Base-by-base conservation (phyloP, 1,284 basidiomycete genomes). In the Coriolopsis trogii region DNA sequence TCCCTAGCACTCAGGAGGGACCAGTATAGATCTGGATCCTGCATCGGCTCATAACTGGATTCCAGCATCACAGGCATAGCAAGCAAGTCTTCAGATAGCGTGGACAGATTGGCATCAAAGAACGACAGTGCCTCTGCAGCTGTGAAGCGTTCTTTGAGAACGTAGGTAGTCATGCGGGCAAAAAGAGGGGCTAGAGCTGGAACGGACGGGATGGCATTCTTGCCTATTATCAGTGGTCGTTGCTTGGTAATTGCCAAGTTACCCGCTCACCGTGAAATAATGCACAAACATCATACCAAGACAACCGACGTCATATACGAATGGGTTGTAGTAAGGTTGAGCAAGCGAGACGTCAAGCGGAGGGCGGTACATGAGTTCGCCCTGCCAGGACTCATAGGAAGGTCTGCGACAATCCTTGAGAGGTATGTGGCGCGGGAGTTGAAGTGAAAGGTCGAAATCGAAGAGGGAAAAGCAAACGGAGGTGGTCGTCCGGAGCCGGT, bases 81-180 rank as follows among this genome's bases (percentile, higher is more conserved):
- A n/a, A n/a, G n/a, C n/a, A n/a, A n/a, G n/a, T n/a, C n/a, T 15
- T 26, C 12, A 4, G 44, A 36, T 9, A 38, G 15, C 21, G 31
- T 20, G 20, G n/a, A 16, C 26, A 18, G 5, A 15, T 38, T 13
- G 31, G 38, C 25, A 15, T 23, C n/a, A 16, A 23, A 50, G 42
- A 50, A 50, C 9, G 25, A 24, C 9, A 44, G 38, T 1, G 51
- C 41, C 38, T 53, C 46, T 6, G 16, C 23, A 1, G 51, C 51
- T 9, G 51, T 53, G 41, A 53, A 53, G 21, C 51, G 41, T 13
- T 53, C 16, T 0, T 26, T 23, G 16, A 45, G n/a, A 12, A 26
- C 28, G 18, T 45, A 38, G 15, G 51, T 53, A 13, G 51, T 49
- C 51, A 53, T 53, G 6, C 30, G 16, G 3, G 36, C 46, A 29